These are phyloP conservation scores for Suhomyces pyralidae DNA, from an alignment of 805 yeast genomes.

Conservation along the genomic window DNA sequence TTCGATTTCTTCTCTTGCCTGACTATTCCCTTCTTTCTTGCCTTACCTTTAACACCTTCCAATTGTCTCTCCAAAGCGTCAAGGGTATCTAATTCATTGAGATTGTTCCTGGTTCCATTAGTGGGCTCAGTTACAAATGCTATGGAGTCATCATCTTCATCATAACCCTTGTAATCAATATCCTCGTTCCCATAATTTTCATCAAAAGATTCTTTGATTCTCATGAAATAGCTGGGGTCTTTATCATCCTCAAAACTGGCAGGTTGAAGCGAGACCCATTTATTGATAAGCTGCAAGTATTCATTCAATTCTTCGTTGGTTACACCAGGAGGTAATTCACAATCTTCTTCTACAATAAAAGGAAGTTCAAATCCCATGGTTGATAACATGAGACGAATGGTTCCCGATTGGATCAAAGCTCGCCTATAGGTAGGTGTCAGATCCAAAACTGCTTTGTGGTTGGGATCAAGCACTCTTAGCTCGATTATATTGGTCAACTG, in stretches of 20 bases:
- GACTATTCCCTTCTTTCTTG: slow-evolving; percentile 19
- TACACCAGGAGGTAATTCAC: slow-evolving; percentile 34
- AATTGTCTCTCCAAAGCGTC: slow-evolving; percentile 28
- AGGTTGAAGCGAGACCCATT: slow-evolving; percentile 40
- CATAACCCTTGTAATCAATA: slow-evolving; percentile 15
- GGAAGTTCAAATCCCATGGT: slow-evolving; percentile 48
- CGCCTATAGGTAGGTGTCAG: slow-evolving; percentile 19
- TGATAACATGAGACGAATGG: slow-evolving; percentile 42
- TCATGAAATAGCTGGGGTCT: slow-evolving; percentile 31
- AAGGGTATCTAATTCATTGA: slow-evolving; percentile 37
- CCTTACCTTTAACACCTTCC: slow-evolving; percentile 22
- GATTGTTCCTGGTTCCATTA: slow-evolving; percentile 8
- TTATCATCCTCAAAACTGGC: slow-evolving; percentile 33
- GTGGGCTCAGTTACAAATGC: slow-evolving; percentile 12
- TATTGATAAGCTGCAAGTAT: slow-evolving; percentile 36
- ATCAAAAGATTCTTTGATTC: slow-evolving; percentile 21
- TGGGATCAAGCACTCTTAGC: slow-evolving; percentile 11
- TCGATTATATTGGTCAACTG: slow-evolving; percentile 33
- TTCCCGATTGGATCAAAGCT: slow-evolving; percentile 45
- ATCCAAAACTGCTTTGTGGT: slow-evolving; percentile 6
- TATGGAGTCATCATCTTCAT: slow-evolving; percentile 26
- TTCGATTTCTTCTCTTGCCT: slow-evolving; percentile 3
- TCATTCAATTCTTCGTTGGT: slow-evolving; percentile 30
- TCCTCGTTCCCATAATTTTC: slow-evolving; percentile 13
- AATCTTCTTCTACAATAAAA: slow-evolving; percentile 34